phyloP scores from a whole-genome alignment of 1,284 basidiomycete genomes.

The Apiotrichum brassicae region DNA sequence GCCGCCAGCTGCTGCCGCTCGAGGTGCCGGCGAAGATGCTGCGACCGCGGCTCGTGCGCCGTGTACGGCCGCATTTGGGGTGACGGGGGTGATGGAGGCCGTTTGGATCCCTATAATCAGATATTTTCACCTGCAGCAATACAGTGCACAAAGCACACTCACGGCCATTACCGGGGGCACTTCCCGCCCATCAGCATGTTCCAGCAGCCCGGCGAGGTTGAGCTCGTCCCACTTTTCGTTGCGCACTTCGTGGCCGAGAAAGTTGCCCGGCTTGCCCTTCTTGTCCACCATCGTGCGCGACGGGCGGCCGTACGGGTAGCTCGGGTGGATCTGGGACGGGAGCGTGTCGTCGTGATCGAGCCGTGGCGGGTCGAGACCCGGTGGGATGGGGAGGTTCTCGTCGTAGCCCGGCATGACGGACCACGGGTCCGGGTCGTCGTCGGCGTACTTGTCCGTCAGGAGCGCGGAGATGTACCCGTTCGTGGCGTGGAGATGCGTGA shows the following conservation, averaged over 20 bases:
- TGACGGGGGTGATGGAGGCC: slow-evolving; percentile 40
- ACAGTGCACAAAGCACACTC: slow-evolving; percentile 13
- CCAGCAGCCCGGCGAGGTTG: slow-evolving; percentile 27
- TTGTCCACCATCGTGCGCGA: background rate
- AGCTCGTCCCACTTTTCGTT: slow-evolving; percentile 32
- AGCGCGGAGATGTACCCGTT: slow-evolving; percentile 30
- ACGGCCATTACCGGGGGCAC: slow-evolving; percentile 45
- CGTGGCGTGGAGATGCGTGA: slow-evolving; percentile 39
- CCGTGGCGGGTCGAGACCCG: slow-evolving; percentile 28
- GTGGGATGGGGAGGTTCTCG: slow-evolving; percentile 27
- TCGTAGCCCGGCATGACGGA: slow-evolving; percentile 44
- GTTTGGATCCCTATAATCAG: slow-evolving; percentile 36
- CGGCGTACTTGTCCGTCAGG: slow-evolving; percentile 34
- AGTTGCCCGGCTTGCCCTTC: slow-evolving; percentile 3
- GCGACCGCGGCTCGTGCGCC: slow-evolving; percentile 25
- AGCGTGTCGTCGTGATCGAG: slow-evolving; percentile 41
- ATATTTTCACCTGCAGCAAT: no score
- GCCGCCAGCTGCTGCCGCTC: slow-evolving; percentile 29
- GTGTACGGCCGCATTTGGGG: slow-evolving; percentile 31
- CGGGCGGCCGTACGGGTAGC: slow-evolving; percentile 38
- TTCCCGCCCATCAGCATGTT: slow-evolving; percentile 31
- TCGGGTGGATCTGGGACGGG: slow-evolving; percentile 36
- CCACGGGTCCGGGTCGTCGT: slow-evolving; percentile 30
- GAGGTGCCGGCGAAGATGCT: slow-evolving; percentile 32
- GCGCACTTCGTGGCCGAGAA: background rate